phyloP scores from a whole-genome alignment of 1,284 basidiomycete genomes.

The Tremellales sp. region DNA sequence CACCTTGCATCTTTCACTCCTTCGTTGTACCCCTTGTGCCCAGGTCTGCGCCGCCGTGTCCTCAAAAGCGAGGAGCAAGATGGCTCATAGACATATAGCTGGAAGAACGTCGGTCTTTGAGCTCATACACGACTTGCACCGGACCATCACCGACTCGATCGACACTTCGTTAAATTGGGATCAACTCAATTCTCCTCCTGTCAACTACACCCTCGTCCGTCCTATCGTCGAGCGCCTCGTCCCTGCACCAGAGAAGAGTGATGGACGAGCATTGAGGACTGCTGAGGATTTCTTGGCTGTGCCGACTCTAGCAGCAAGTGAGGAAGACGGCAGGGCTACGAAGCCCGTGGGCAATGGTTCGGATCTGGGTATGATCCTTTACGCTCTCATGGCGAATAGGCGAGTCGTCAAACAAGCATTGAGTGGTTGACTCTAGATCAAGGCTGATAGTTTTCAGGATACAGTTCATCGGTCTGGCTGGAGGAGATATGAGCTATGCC shows the following conservation, averaged over 20 bases:
- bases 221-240: constrained; percentile 70
- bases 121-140: constrained; percentile 42
- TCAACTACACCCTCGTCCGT: constrained; percentile 76
- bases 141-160: constrained; percentile 39
- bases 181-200: constrained; percentile 72
- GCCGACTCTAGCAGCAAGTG: constrained; percentile 3
- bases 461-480: constrained; percentile 51
- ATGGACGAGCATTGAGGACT: too few species aligned
- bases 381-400: constrained; percentile 44
- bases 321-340: constrained; percentile 12
- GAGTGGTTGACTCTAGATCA: neutral
- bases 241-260: constrained; percentile 44
- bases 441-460: constrained; percentile 56
- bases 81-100: too few species aligned
- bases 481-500: constrained; percentile 67
- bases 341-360: constrained; percentile 4
- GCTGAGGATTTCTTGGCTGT: neutral
- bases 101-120: constrained; percentile 36
- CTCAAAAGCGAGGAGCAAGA: too few species aligned
- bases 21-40: too few species aligned
- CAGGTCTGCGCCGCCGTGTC: too few species aligned
- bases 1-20: too few species aligned
- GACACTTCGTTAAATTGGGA: constrained; percentile 79
- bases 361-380: constrained; percentile 32
- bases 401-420: constrained; percentile 9